Evolutionary conservation across 2,329 filamentous ascomycete species (phyloP).

Genomic region (Beauveria medogensis): DNA sequence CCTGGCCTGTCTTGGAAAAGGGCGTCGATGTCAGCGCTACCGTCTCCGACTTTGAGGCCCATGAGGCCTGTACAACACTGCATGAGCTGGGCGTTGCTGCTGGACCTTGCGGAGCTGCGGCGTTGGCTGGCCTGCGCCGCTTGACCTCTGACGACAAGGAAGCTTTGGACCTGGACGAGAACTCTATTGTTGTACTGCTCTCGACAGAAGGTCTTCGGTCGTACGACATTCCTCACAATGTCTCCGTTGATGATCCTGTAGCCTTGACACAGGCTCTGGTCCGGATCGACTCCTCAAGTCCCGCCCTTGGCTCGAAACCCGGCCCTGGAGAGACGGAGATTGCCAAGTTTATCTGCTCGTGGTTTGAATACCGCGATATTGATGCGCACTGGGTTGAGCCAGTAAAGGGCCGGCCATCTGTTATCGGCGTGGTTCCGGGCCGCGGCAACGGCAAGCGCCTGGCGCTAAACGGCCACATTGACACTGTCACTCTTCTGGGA

Average conservation of each 20-base stretch:
- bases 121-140: constrained; percentile 47
- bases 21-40: constrained; percentile 54
- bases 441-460: constrained; percentile 37
- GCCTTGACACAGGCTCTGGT: constrained; percentile 36
- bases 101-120: constrained; percentile 57
- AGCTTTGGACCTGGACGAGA: constrained; percentile 28
- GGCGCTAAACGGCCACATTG: constrained; percentile 46
- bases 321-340: constrained; percentile 39
- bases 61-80: constrained; percentile 49
- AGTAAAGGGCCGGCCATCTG: constrained; percentile 37
- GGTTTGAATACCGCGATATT: constrained; percentile 43
- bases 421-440: constrained; percentile 40
- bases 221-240: constrained; percentile 27
- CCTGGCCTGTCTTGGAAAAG: constrained; percentile 51
- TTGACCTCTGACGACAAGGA: constrained; percentile 29
- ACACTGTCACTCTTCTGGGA: constrained; percentile 41
- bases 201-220: constrained; percentile 46
- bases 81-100: constrained; percentile 35
- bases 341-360: constrained; percentile 38
- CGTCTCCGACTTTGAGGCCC: constrained; percentile 55
- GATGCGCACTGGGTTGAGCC: constrained; percentile 42
- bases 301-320: constrained; percentile 30
- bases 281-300: constrained; percentile 42
- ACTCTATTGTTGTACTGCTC: constrained; percentile 56
- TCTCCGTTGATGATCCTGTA: constrained; percentile 33